phyloP scores from a whole-genome alignment of 2,329 filamentous ascomycete genomes.

The Cercospora beticola region DNA sequence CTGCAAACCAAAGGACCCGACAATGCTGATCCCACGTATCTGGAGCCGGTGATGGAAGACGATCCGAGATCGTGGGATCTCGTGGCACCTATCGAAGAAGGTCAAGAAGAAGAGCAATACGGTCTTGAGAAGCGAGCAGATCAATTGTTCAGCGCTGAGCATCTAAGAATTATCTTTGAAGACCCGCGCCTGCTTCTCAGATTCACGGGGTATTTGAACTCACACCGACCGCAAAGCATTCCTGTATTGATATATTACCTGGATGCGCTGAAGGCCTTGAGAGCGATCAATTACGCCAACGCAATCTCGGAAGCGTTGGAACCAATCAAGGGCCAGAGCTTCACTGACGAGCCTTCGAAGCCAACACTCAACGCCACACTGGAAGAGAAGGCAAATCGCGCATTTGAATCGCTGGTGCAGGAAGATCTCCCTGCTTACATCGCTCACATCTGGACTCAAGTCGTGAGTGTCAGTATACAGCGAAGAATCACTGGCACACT shows the following conservation, averaged over 20 bases:
- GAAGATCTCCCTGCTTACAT: constrained; percentile 73
- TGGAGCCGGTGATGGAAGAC: constrained; percentile 53
- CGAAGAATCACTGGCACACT: constrained; percentile 67
- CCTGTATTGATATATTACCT: constrained; percentile 70
- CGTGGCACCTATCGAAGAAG: constrained; percentile 42
- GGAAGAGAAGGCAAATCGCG: constrained; percentile 62
- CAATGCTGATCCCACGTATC: constrained; percentile 41
- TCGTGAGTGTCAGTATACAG: constrained; percentile 68
- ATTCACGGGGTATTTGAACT: constrained; percentile 67
- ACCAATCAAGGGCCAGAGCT: constrained; percentile 56
- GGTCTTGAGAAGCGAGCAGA: constrained; percentile 65
- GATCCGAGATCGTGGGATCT: constrained; percentile 57
- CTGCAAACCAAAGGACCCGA: constrained; percentile 49
- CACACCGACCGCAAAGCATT: constrained; percentile 60
- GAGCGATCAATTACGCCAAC: constrained; percentile 70
- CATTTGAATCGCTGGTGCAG: constrained; percentile 63
- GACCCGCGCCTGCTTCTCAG: constrained; percentile 62
- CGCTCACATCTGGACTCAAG: constrained; percentile 65
- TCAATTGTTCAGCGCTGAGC: constrained; percentile 64
- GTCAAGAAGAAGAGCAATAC: constrained; percentile 42
- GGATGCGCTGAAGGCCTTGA: constrained; percentile 67
- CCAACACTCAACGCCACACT: constrained; percentile 59
- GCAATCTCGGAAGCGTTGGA: constrained; percentile 63
- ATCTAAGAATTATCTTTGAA: constrained; percentile 64
- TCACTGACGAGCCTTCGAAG: constrained; percentile 53